Conservation (phyloP, 306 rosid genomes). For the peach (Prunus persica) region DNA sequence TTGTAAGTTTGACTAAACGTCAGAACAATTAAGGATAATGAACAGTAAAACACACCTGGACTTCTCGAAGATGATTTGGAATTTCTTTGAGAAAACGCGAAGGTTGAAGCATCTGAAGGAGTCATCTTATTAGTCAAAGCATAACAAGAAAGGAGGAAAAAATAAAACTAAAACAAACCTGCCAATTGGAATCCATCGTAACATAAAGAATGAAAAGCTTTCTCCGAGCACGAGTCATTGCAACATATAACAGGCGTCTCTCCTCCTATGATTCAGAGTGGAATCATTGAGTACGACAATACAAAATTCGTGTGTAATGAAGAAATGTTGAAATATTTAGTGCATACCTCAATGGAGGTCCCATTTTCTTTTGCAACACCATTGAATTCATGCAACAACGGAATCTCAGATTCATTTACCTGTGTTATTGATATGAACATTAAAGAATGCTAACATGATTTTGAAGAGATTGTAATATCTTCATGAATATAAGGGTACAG, state of each 20-base stretch:
- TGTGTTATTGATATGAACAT: constrained; percentile 29
- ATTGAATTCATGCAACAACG: constrained; percentile 71
- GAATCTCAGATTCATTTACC: constrained; percentile 95
- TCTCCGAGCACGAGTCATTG: constrained; percentile 94
- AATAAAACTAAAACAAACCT: constrained; percentile 48
- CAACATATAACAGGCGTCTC: constrained; percentile 88
- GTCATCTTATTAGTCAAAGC: constrained; percentile 14
- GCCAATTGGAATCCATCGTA: constrained; percentile 77
- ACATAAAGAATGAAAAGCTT: constrained; percentile 67
- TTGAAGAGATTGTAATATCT: neutral
- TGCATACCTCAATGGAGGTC: constrained; percentile 65
- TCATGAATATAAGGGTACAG: neutral
- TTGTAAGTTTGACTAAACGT: neutral
- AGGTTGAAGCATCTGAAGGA: constrained; percentile 78
- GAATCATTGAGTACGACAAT: constrained; percentile 5
- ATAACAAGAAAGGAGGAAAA: neutral
- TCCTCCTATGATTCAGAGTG: constrained; percentile 63
- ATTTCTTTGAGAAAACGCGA: constrained; percentile 88
- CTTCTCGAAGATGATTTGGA: constrained; percentile 73
- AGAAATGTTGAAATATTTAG: constrained; percentile 11
- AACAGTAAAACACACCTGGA: constrained; percentile 57
- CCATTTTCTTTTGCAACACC: constrained; percentile 60
- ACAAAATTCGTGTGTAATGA: constrained; percentile 5
- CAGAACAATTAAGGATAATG: constrained; percentile 13
- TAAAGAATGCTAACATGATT: constrained; percentile 13